A percentile compares a stretch with the other conserved stretches of the same genome.
Conservation (phyloP, 208 protist genomes). For the Trichomonas gallinae region DNA sequence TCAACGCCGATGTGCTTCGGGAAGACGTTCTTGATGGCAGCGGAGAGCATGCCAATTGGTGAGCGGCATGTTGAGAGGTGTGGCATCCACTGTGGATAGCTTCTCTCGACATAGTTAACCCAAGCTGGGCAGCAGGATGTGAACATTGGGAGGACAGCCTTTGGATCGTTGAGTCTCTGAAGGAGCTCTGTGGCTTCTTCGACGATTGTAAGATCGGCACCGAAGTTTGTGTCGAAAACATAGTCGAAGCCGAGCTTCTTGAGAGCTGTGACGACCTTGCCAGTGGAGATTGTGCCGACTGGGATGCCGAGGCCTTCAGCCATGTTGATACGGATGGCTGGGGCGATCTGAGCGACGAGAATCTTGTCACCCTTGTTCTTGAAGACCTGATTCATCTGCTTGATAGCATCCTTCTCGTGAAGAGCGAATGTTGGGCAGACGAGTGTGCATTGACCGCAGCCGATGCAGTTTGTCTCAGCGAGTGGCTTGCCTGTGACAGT, state of each 20-base stretch:
- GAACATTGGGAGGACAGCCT: too few species aligned
- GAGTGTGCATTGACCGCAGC: slow-evolving; percentile 44
- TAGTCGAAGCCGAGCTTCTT: slow-evolving; percentile 39
- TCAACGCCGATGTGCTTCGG: background rate
- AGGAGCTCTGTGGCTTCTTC: slow-evolving; percentile 43
- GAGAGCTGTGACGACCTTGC: slow-evolving; percentile 34
- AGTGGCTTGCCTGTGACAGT: slow-evolving; percentile 13
- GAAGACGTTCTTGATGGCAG: background rate
- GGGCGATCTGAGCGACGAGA: slow-evolving; percentile 36
- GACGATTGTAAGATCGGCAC: slow-evolving; percentile 44
- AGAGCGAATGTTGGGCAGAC: slow-evolving; percentile 42
- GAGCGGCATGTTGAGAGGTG: background rate
- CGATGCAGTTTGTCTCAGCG: slow-evolving; percentile 38
- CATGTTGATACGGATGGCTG: slow-evolving; percentile 37
- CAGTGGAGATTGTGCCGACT: slow-evolving; percentile 31
- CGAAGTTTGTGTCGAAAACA: slow-evolving; percentile 46
- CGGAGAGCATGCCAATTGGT: background rate
- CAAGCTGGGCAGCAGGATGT: slow-evolving; percentile 42
- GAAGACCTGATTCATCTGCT: slow-evolving; percentile 22
- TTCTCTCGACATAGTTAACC: slow-evolving; percentile 35
- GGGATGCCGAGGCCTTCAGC: slow-evolving; percentile 35
- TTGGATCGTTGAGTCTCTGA: background rate
- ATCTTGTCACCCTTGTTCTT: background rate
- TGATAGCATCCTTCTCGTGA: slow-evolving; percentile 25
- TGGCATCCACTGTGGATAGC: background rate